Percentiles rank a stretch among this genome's conserved stretches.
Conservation (phyloP, 148 eudicot genomes). For the Diospyros lotus region DNA sequence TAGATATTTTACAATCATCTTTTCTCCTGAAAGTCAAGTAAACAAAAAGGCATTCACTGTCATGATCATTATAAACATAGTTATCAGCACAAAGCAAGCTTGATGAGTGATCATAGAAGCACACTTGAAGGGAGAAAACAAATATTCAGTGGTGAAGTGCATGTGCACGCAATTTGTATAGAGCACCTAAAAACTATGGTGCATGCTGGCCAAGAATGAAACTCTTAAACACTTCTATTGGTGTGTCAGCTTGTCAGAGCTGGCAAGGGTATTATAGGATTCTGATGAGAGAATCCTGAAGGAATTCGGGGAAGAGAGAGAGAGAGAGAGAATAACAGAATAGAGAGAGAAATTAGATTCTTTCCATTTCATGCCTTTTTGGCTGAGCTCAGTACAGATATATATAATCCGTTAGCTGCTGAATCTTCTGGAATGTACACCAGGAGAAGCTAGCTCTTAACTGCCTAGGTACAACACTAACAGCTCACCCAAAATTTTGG, state of each 20-base stretch:
- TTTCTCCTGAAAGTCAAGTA: conserved; percentile 17
- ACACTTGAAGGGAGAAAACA: not conserved
- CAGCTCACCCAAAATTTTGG: too few species aligned
- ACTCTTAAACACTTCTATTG: not conserved
- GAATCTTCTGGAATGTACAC: too few species aligned
- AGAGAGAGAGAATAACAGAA: too few species aligned
- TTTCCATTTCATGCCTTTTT: too few species aligned
- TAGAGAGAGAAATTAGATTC: too few species aligned
- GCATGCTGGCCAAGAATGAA: not conserved
- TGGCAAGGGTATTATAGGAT: too few species aligned
- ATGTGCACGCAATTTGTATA: not conserved
- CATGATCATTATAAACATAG: not conserved
- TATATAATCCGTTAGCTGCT: too few species aligned
- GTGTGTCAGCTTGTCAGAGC: not conserved
- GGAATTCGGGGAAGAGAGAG: too few species aligned
- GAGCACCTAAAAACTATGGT: not conserved
- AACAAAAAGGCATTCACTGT: not conserved
- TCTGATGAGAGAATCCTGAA: too few species aligned
- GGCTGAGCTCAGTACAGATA: too few species aligned
- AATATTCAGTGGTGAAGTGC: not conserved
- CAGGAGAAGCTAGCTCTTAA: too few species aligned
- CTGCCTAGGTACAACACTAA: too few species aligned
- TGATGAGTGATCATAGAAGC: not conserved
- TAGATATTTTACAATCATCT: conserved; percentile 25
- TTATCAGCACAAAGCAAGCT: not conserved